A percentile compares a stretch with the other conserved stretches of the same genome.
phyloP scores from a whole-genome alignment of 2,329 filamentous ascomycete genomes.

The Aspergillus sp. region DNA sequence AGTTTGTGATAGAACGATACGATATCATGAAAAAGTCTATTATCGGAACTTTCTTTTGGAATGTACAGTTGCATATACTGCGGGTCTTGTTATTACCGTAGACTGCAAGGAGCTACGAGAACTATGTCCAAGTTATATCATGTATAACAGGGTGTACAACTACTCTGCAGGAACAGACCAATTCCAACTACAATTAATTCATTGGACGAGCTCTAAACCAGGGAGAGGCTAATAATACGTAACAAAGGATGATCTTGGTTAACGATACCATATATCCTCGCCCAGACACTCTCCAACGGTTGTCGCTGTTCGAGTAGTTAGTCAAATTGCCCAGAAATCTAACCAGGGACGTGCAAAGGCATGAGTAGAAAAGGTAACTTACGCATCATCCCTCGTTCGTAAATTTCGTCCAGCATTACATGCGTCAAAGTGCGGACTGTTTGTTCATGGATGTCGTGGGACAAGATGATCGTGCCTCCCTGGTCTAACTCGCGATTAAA shows the following conservation, averaged over 20 bases:
- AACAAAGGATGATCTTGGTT: background rate
- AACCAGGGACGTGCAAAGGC: background rate
- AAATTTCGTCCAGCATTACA: slow-evolving; percentile 38
- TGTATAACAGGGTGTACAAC: background rate
- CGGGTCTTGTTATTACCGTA: background rate
- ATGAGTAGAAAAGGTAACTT: slow-evolving; percentile 12
- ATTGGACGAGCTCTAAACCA: background rate
- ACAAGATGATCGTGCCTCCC: slow-evolving; percentile 34
- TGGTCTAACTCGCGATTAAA: slow-evolving; percentile 32
- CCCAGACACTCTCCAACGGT: slow-evolving; percentile 60
- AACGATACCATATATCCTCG: slow-evolving; percentile 56
- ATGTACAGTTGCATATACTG: background rate
- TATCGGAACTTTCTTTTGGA: background rate
- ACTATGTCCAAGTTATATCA: background rate
- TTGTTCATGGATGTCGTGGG: slow-evolving; percentile 39
- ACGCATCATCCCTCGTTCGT: slow-evolving; percentile 41
- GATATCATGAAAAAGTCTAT: slow-evolving; percentile 7
- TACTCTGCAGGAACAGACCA: background rate
- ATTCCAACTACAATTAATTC: background rate
- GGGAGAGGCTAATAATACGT: background rate
- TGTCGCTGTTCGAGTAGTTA: slow-evolving; percentile 36
- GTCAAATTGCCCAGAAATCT: background rate
- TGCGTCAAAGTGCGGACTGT: slow-evolving; percentile 35
- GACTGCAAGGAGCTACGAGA: background rate
- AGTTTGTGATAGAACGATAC: slow-evolving; percentile 9